These are phyloP conservation scores for Thymus mandschuricus DNA, from an alignment of 257 asterid species.

Conservation along the genomic window DNA sequence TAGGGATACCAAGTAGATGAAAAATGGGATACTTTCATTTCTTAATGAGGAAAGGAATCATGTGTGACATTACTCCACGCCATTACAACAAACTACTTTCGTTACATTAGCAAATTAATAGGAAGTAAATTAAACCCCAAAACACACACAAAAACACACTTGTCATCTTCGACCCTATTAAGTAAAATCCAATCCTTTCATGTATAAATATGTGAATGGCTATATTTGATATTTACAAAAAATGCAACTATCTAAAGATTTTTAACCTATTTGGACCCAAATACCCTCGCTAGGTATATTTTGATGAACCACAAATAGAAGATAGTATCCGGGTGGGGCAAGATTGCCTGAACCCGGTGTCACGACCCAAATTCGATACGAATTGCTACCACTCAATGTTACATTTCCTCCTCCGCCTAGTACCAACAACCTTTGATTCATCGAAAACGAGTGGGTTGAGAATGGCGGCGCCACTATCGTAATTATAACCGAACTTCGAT, in stretches of 20 bases:
- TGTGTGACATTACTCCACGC: constrained; percentile 18
- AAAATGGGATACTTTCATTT: neutral
- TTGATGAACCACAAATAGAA: constrained; percentile 46
- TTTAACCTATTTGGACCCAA: constrained; percentile 45
- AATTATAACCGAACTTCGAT: constrained; percentile 21
- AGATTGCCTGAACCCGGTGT: constrained; percentile 37
- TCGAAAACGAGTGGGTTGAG: constrained; percentile 52
- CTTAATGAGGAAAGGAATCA: neutral
- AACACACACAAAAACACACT: neutral
- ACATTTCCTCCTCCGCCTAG: constrained; percentile 26
- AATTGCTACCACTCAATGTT: neutral
- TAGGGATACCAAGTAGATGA: neutral
- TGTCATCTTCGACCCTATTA: neutral
- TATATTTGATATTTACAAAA: constrained; percentile 21
- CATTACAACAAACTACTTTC: neutral
- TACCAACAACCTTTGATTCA: constrained; percentile 53
- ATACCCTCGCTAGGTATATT: constrained; percentile 53
- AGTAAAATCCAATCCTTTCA: neutral
- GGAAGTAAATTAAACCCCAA: too few relatives aligned
- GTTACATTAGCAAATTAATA: neutral
- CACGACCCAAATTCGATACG: constrained; percentile 27
- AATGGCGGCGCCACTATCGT: constrained; percentile 50
- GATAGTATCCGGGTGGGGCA: constrained; percentile 54
- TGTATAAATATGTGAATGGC: neutral
- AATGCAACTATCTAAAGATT: neutral